Evolutionary conservation across 192 early-diverging fungal genomes (phyloP).

Genomic region (Entomortierella chlamydospora): DNA sequence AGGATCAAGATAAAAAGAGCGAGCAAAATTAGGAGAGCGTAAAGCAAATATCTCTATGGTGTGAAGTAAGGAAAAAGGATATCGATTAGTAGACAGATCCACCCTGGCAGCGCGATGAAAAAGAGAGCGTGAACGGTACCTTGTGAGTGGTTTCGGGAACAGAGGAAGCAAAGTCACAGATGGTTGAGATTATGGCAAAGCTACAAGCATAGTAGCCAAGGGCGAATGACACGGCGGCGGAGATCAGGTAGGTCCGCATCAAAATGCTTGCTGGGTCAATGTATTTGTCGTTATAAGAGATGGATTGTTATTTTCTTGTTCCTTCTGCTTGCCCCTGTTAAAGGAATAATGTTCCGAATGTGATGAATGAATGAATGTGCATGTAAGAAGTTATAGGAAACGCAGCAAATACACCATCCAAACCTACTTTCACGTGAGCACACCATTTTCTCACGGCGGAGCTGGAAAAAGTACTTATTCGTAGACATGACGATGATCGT

Average conservation of each 20-base stretch:
- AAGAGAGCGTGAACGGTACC: conserved; percentile 2
- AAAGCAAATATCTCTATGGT: conserved; percentile 56
- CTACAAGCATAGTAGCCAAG: conserved; percentile 54
- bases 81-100: not conserved
- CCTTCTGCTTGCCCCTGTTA: not conserved
- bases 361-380: too few species aligned
- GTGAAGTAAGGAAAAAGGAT: not conserved
- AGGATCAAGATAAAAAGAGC: conserved; percentile 57
- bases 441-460: not conserved
- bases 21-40: conserved; percentile 53
- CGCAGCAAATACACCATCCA: not conserved
- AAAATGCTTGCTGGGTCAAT: not conserved
- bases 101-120: not conserved
- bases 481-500: not conserved
- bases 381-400: not conserved
- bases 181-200: conserved; percentile 50
- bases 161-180: conserved; percentile 48
- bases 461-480: not conserved
- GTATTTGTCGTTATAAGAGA: not conserved
- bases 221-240: conserved; percentile 44
- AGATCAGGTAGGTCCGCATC: conserved; percentile 54
- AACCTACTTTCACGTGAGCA: conserved; percentile 1
- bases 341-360: not conserved
- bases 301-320: not conserved
- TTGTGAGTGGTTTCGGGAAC: conserved; percentile 52